These are phyloP conservation scores for Heliophila coronopifolia DNA, from an alignment of 441 rosid species.

Conservation along the genomic window DNA sequence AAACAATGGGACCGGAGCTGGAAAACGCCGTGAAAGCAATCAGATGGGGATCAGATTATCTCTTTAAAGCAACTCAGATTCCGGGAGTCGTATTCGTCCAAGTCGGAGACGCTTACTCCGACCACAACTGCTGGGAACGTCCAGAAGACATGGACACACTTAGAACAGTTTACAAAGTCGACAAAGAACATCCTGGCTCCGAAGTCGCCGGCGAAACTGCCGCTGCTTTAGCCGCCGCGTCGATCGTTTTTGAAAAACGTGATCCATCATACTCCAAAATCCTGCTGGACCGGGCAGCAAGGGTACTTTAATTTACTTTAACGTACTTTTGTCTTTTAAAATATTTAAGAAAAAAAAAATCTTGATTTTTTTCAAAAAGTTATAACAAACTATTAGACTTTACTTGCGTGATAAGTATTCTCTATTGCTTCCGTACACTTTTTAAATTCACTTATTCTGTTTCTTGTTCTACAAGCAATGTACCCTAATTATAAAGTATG, in stretches of 20 bases:
- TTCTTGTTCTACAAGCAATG: too few species aligned
- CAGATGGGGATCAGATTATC: slow-evolving; percentile 66
- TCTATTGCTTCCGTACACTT: neutral
- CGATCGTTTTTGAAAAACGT: slow-evolving; percentile 44
- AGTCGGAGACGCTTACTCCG: slow-evolving; percentile 66
- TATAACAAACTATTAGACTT: neutral
- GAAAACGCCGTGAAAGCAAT: slow-evolving; percentile 45
- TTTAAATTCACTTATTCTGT: too few species aligned
- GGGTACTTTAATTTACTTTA: slow-evolving; percentile 34
- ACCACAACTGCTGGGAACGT: slow-evolving; percentile 67
- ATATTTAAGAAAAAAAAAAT: neutral
- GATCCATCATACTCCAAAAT: slow-evolving; percentile 48
- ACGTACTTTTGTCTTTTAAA: neutral
- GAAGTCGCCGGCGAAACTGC: slow-evolving; percentile 63
- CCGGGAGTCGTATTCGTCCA: slow-evolving; percentile 51
- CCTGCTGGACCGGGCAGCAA: slow-evolving; percentile 43
- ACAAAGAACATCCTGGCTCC: slow-evolving; percentile 51
- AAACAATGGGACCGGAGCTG: slow-evolving; percentile 36
- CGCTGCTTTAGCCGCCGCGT: slow-evolving; percentile 59
- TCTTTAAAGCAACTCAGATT: slow-evolving; percentile 47
- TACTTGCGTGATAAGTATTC: slow-evolving; percentile 21
- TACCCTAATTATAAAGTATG: too few species aligned
- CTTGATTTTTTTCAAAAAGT: slow-evolving; percentile 7
- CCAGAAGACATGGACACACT: slow-evolving; percentile 69
- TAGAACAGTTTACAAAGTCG: slow-evolving; percentile 47